These are phyloP conservation scores for Pseudonitzschia delicatissima DNA, from an alignment of 108 stramenopile genomes.

Conservation along the genomic window DNA sequence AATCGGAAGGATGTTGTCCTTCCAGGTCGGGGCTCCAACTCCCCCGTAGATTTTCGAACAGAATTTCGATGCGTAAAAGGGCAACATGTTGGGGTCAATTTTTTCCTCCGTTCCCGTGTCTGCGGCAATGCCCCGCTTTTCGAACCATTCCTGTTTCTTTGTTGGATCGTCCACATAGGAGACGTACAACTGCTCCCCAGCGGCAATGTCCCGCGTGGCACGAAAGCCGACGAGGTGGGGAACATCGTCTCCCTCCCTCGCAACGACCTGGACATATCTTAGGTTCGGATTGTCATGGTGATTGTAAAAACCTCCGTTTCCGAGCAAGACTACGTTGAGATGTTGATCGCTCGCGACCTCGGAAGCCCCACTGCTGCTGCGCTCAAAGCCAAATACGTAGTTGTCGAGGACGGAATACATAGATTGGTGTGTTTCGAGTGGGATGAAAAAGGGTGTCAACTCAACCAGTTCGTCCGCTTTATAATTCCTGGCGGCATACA, in stretches of 20 bases:
- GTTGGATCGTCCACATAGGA: conserved; percentile 22
- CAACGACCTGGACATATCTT: conserved; percentile 9
- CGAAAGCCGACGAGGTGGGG: conserved; percentile 21
- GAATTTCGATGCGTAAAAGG: conserved; percentile 19
- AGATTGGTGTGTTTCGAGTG: conserved; percentile 6
- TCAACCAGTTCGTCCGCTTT: conserved; percentile 29
- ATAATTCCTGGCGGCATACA: conserved; percentile 32
- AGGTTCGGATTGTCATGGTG: conserved; percentile 33
- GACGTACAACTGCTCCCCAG: conserved; percentile 40
- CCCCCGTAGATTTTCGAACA: conserved; percentile 44
- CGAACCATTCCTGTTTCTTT: conserved; percentile 27
- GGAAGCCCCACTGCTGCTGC: not conserved
- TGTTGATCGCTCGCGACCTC: not conserved
- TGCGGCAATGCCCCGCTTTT: conserved; percentile 17
- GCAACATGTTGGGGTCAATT: conserved; percentile 10
- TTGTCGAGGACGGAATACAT: conserved; percentile 24
- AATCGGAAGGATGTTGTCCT: conserved; percentile 26
- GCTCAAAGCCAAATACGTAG: conserved; percentile 33
- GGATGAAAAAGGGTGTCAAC: conserved; percentile 28
- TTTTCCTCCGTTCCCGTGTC: conserved; percentile 6
- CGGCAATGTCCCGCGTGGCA: conserved; percentile 24
- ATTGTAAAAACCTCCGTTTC: conserved; percentile 39
- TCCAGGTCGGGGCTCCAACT: conserved; percentile 40
- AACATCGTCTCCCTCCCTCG: not conserved
- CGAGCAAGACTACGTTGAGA: conserved; percentile 25